These are phyloP conservation scores for Ambrosia artemisiifolia DNA, from an alignment of 129 eudicot species.

Conservation along the genomic window DNA sequence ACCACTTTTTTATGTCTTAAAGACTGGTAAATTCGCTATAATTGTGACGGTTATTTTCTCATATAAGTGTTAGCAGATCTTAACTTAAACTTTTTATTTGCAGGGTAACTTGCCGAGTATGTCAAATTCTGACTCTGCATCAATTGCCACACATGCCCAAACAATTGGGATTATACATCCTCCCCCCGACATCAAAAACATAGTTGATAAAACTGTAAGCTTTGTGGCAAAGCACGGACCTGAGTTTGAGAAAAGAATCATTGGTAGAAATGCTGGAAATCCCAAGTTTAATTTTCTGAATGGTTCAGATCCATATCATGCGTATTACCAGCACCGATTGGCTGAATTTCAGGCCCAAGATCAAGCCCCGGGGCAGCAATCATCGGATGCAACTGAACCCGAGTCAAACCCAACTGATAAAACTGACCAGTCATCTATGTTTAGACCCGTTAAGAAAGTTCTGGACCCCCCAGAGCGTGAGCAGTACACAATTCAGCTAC, in stretches of 20 bases:
- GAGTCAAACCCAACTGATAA: too few species aligned
- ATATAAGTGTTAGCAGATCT: not conserved
- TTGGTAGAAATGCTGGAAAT: conserved; percentile 67
- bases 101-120: conserved; percentile 25
- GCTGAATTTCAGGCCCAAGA: conserved; percentile 62
- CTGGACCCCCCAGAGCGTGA: conserved; percentile 93
- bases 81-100: not conserved
- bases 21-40: not conserved
- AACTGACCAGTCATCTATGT: conserved; percentile 69
- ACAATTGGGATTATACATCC: conserved; percentile 90
- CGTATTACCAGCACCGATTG: conserved; percentile 80
- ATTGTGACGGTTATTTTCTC: not conserved
- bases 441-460: conserved; percentile 61
- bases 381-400: conserved; percentile 41
- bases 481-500: conserved; percentile 80
- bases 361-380: conserved; percentile 41
- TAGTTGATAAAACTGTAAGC: conserved; percentile 79
- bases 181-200: conserved; percentile 78
- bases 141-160: conserved; percentile 78
- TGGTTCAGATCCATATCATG: conserved; percentile 86
- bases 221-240: conserved; percentile 89
- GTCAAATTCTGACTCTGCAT: conserved; percentile 34
- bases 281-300: conserved; percentile 77
- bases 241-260: conserved; percentile 76
- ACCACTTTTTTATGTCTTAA: not conserved